Percentiles rank a stretch among this genome's conserved stretches.
Conservation (phyloP, 2,329 filamentous ascomycete species). For the Apiospora saccharicola region DNA sequence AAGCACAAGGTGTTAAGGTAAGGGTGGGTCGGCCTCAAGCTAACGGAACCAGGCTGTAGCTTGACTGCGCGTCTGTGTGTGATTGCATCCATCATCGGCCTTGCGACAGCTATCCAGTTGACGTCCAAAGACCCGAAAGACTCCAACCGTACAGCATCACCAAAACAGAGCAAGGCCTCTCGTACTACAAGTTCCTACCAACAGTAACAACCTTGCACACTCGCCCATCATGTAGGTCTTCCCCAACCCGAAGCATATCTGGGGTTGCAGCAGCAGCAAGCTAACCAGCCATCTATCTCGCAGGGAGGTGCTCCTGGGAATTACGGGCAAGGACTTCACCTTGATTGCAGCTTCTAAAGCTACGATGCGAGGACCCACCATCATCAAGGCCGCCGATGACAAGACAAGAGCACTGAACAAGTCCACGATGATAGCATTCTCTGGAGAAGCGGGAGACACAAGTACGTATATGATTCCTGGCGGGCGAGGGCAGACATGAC, state of each 20-base stretch:
- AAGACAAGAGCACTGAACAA: constrained; percentile 94
- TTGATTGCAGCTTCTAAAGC: constrained; percentile 97
- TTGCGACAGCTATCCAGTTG: constrained; percentile 23
- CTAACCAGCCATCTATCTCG: constrained; percentile 12
- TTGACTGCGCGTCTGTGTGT: constrained; percentile 45
- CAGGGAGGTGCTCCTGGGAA: constrained; percentile 97
- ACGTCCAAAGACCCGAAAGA: constrained; percentile 24
- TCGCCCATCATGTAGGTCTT: constrained; percentile 24
- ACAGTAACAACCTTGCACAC: constrained; percentile 4
- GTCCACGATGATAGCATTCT: constrained; percentile 93
- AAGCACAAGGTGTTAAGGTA: neutral
- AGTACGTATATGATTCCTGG: constrained; percentile 58
- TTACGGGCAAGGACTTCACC: constrained; percentile 99
- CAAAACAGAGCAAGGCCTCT: constrained; percentile 23
- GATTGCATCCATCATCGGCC: constrained; percentile 24
- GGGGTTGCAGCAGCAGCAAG: neutral
- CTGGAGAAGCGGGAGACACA: constrained; percentile 95
- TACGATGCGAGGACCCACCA: constrained; percentile 94
- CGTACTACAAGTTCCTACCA: constrained; percentile 25
- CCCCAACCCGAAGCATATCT: constrained; percentile 24
- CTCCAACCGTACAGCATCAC: constrained; percentile 18
- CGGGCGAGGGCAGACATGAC: neutral
- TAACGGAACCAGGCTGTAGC: constrained; percentile 50
- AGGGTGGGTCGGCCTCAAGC: constrained; percentile 27
- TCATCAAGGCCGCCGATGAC: constrained; percentile 94